These are phyloP conservation scores for Phytophthora foliorum DNA, from an alignment of 352 stramenopile genomes.

Conservation along the genomic window DNA sequence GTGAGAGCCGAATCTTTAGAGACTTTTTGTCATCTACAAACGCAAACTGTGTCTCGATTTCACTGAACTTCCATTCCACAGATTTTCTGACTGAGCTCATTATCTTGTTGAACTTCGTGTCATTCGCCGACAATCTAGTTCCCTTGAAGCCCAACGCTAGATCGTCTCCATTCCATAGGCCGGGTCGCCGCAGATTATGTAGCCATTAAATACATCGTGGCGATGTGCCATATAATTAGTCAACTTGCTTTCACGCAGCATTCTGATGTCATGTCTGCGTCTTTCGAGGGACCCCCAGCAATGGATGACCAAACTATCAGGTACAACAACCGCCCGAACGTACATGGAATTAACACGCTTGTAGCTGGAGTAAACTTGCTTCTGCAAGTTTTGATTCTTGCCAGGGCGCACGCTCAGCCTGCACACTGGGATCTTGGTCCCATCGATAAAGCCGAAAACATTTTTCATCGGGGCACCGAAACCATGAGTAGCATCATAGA, in stretches of 20 bases:
- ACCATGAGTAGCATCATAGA: background rate
- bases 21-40: constrained; percentile 10
- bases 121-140: background rate
- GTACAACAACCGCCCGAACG: constrained; percentile 4
- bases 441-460: constrained; percentile 15
- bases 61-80: constrained; percentile 2
- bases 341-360: constrained; percentile 14
- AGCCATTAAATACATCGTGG: background rate
- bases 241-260: constrained; percentile 17
- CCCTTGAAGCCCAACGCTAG: constrained; percentile 13
- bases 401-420: background rate
- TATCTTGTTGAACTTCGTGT: constrained; percentile 9
- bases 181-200: constrained; percentile 14
- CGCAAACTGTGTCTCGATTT: constrained; percentile 7
- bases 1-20: background rate
- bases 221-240: background rate
- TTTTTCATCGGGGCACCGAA: constrained; percentile 1
- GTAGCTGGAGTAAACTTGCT: constrained; percentile 12
- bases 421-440: constrained; percentile 8
- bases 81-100: constrained; percentile 7
- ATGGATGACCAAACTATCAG: constrained; percentile 3
- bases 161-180: constrained; percentile 17
- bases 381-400: constrained; percentile 16
- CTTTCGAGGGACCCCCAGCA: constrained; percentile 21
- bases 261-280: constrained; percentile 14